Conservation (phyloP, 2,329 filamentous ascomycete genomes). For the Colletotrichum horii region DNA sequence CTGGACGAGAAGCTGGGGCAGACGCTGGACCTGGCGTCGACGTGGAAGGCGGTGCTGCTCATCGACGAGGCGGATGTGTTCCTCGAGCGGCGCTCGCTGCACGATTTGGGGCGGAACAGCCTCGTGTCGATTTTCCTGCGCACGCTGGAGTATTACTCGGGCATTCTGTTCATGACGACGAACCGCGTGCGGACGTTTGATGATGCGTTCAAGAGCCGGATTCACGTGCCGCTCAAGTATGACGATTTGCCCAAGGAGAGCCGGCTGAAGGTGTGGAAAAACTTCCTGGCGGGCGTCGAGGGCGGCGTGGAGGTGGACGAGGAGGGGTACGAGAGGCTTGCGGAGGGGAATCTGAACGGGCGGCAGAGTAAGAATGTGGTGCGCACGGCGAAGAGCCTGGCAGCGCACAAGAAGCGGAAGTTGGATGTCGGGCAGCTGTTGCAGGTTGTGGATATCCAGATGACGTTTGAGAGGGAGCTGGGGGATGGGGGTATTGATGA, state of each 20-base stretch:
- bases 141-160: slow-evolving; percentile 55
- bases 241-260: slow-evolving; percentile 75
- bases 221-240: slow-evolving; percentile 85
- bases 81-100: slow-evolving; percentile 80
- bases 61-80: slow-evolving; percentile 89
- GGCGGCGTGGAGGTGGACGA: slow-evolving; percentile 45
- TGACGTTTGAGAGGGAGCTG: slow-evolving; percentile 83
- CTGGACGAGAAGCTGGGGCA: slow-evolving; percentile 76
- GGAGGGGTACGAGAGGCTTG: slow-evolving; percentile 59
- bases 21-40: slow-evolving; percentile 82
- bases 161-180: slow-evolving; percentile 56
- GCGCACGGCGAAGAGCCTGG: slow-evolving; percentile 81
- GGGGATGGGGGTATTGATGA: not conserved
- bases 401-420: slow-evolving; percentile 66
- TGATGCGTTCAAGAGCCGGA: slow-evolving; percentile 86
- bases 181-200: slow-evolving; percentile 74
- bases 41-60: slow-evolving; percentile 84
- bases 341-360: slow-evolving; percentile 67
- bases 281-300: slow-evolving; percentile 6
- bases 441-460: slow-evolving; percentile 80
- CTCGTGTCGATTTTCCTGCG: slow-evolving; percentile 73
- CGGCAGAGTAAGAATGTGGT: slow-evolving; percentile 88
- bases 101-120: slow-evolving; percentile 84
- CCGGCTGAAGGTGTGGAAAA: slow-evolving; percentile 47
- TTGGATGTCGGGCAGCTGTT: slow-evolving; percentile 67